Evolutionary conservation across 495 filamentous ascomycete genomes (phyloP).

Genomic region (Aspergillus wentii): DNA sequence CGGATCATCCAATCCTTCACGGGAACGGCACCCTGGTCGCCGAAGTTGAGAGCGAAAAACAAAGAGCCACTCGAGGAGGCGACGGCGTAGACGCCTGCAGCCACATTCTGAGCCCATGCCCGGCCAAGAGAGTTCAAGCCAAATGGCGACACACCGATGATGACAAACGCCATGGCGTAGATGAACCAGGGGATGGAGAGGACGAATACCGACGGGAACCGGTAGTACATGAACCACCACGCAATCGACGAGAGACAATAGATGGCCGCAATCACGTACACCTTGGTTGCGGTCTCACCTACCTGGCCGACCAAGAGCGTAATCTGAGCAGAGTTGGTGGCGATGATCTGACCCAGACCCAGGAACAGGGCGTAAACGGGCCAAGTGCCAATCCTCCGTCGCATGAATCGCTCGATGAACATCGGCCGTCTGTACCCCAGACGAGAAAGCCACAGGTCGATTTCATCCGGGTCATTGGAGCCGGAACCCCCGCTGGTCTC

Average conservation of each 20-base stretch:
- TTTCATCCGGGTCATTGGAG: conserved; percentile 27
- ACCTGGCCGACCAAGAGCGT: conserved; percentile 58
- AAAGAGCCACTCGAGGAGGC: conserved; percentile 57
- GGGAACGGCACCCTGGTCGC: conserved; percentile 50
- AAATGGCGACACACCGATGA: conserved; percentile 41
- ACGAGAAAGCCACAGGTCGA: conserved; percentile 47
- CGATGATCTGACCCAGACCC: conserved; percentile 61
- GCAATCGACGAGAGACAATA: conserved; percentile 56
- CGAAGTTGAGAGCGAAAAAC: conserved; percentile 65
- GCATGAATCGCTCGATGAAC: conserved; percentile 20
- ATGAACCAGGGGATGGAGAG: conserved; percentile 45
- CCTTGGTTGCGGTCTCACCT: conserved; percentile 53
- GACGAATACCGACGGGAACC: conserved; percentile 50
- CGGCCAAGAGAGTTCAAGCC: conserved; percentile 22
- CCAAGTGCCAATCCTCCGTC: conserved; percentile 47
- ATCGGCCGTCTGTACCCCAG: conserved; percentile 17
- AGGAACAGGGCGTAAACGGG: conserved; percentile 61
- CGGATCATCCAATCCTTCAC: conserved; percentile 61
- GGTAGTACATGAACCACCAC: conserved; percentile 60
- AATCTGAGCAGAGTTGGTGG: conserved; percentile 65
- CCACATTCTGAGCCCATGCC: conserved; percentile 51
- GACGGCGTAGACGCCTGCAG: conserved; percentile 54
- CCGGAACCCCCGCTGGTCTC: background rate
- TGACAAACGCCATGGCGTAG: conserved; percentile 50
- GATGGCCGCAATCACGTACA: conserved; percentile 59